Evolutionary conservation across 2,329 filamentous ascomycete genomes (phyloP).

Genomic region (Fusarium sp.): DNA sequence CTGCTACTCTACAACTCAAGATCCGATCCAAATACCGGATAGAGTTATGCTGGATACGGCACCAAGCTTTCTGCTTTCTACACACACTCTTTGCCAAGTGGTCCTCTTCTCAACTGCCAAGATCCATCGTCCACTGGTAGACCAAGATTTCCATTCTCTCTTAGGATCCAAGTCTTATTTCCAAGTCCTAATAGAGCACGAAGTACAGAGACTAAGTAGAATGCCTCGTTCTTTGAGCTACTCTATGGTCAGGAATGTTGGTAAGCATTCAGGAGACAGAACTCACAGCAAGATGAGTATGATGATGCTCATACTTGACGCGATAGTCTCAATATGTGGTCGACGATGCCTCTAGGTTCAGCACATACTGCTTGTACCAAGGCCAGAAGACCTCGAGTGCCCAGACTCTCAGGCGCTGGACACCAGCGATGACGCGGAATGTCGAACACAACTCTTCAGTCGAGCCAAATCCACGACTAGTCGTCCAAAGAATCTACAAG

Average conservation of each 20-base stretch:
- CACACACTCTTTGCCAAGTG: neutral
- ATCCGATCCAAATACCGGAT: neutral
- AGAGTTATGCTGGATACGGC: accelerated
- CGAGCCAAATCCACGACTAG: no score
- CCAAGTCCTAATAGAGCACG: neutral
- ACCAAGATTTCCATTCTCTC: neutral
- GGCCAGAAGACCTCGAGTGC: neutral
- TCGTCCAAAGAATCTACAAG: no score
- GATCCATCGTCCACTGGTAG: accelerated
- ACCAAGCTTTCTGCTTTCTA: neutral
- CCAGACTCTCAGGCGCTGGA: neutral
- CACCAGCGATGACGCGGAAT: neutral
- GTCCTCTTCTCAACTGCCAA: neutral
- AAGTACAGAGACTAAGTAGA: accelerated
- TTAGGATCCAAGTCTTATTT: neutral
- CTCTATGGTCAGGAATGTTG: neutral
- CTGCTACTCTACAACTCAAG: accelerated
- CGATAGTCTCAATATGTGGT: neutral
- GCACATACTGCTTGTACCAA: neutral
- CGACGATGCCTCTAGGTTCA: neutral
- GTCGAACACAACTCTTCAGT: neutral
- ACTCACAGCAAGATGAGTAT: no score
- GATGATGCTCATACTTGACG: no score
- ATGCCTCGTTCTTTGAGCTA: accelerated
- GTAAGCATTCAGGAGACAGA: no score